Base-by-base conservation (phyloP, 2,329 filamentous ascomycete species). In the Tolypocladium inflatum region DNA sequence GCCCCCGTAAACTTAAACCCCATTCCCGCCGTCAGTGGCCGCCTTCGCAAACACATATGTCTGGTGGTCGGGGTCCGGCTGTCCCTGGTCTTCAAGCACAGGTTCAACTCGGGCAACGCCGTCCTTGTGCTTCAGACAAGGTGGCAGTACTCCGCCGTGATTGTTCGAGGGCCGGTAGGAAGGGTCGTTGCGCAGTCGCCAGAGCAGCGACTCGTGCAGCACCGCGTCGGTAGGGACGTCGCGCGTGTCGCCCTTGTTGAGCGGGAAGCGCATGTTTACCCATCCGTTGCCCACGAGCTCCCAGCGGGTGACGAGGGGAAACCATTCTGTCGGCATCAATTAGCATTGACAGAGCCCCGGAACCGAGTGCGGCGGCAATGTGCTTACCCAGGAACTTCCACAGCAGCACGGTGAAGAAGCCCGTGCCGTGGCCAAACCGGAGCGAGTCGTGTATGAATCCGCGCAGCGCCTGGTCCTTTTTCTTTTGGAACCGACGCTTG, bases 301-400 rank as follows among this genome's bases (percentile, higher is more conserved):
- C 72, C 72, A 76, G 4, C 75, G 73, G 0, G 70, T 74, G 43
- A 76, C 67, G 57, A 74, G 62, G 0, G 75, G 75, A 1, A 76
- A 62, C 57, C 64, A 72, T 67, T 77, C 75, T 73, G 53, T 7
- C 45, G 0, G 15, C 1, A 13, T 60, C 38, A 26, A 13, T 60
- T 33, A 26, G 42, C 4, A 61, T 35, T 8, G 39, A 39, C 17
- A 21, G 9, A 11, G 6, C 21, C n/a, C 10, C 33, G 11, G 7
- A 6, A 4, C 2, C 17, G 15, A 26, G 19, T 55, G 48, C 45
- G 45, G 9, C 26, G 13, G 23, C 15, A 9, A 19, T 11, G 11
- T 23, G 5, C 74, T 69, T 64, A 77, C 74, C 75, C 70, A 76
- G 71, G 41, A 75, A 69, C 51, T 73, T 75, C 75, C 75, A 77